Evolutionary conservation across 176 grass and related monocot species (phyloP).

Genomic region (Poa pratensis): DNA sequence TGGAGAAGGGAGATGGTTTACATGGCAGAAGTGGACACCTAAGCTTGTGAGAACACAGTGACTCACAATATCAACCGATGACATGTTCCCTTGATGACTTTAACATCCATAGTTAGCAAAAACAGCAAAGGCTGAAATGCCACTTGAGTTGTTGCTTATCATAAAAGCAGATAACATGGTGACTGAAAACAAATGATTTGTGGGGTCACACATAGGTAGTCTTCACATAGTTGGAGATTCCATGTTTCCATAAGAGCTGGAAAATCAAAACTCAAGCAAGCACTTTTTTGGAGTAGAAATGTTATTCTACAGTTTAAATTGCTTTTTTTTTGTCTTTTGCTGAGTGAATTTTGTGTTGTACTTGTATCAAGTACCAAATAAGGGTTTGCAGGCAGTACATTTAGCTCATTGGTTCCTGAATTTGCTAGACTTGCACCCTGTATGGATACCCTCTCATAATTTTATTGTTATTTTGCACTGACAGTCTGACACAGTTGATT

Average conservation of each 20-base stretch:
- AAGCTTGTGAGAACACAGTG: constrained; percentile 91
- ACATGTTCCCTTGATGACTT: constrained; percentile 38
- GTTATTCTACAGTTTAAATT: constrained; percentile 39
- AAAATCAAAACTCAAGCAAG: constrained; percentile 34
- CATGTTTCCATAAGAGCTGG: constrained; percentile 33
- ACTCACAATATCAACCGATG: constrained; percentile 18
- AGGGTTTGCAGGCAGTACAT: constrained; percentile 21
- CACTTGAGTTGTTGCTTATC: constrained; percentile 10
- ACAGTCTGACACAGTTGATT: neutral
- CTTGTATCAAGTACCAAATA: constrained; percentile 33
- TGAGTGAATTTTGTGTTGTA: constrained; percentile 20
- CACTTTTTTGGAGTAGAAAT: constrained; percentile 30
- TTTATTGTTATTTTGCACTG: constrained; percentile 20
- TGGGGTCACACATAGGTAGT: neutral
- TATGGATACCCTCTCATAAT: neutral
- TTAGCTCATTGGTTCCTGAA: neutral
- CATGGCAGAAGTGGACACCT: constrained; percentile 68
- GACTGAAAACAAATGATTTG: constrained; percentile 33
- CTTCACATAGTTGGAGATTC: neutral
- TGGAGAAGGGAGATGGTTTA: constrained; percentile 65
- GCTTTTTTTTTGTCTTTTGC: constrained; percentile 13
- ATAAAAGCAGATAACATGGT: constrained; percentile 16
- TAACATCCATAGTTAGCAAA: constrained; percentile 29
- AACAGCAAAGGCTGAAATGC: constrained; percentile 25
- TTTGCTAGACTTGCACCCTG: constrained; percentile 7